Conservation (phyloP, 768 basidiomycete species). For the Lentinula lateritia region DNA sequence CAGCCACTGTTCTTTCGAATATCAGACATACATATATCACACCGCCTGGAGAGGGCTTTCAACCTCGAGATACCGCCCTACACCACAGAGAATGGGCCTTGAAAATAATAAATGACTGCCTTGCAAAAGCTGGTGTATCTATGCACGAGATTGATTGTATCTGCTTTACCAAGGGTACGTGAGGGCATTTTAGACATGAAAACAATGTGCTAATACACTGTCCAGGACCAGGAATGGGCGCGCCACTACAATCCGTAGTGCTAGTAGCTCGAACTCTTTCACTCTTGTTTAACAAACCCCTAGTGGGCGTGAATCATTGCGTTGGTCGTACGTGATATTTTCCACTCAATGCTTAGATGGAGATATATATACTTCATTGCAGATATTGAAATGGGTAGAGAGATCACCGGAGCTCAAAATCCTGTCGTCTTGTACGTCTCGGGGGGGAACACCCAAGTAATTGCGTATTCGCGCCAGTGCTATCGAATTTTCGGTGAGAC, state of each 20-base stretch:
- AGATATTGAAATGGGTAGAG: conserved; percentile 99
- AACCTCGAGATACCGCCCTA: conserved; percentile 90
- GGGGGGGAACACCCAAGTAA: conserved; percentile 98
- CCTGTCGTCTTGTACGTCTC: conserved; percentile 98
- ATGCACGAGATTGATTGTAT: conserved; percentile 88
- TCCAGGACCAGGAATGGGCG: conserved; percentile 98
- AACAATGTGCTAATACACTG: not conserved
- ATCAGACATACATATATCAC: conserved; percentile 98
- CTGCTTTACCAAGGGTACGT: conserved; percentile 90
- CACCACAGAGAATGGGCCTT: conserved; percentile 95
- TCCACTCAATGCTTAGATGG: not conserved
- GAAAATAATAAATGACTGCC: conserved; percentile 72
- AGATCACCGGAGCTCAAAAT: conserved; percentile 90
- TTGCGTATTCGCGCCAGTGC: conserved; percentile 95
- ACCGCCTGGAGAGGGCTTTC: conserved; percentile 95
- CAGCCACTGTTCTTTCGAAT: conserved; percentile 80
- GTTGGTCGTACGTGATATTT: conserved; percentile 74
- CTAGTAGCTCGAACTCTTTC: conserved; percentile 89
- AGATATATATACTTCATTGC: not conserved
- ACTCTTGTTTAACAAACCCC: conserved; percentile 81
- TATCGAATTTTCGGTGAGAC: conserved; percentile 99
- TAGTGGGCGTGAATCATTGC: conserved; percentile 98
- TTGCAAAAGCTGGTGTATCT: conserved; percentile 60
- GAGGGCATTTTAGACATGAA: not conserved
- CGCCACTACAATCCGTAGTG: conserved; percentile 91